Base-by-base conservation (phyloP, 495 filamentous ascomycete species). In the Penicillium robsamsonii region DNA sequence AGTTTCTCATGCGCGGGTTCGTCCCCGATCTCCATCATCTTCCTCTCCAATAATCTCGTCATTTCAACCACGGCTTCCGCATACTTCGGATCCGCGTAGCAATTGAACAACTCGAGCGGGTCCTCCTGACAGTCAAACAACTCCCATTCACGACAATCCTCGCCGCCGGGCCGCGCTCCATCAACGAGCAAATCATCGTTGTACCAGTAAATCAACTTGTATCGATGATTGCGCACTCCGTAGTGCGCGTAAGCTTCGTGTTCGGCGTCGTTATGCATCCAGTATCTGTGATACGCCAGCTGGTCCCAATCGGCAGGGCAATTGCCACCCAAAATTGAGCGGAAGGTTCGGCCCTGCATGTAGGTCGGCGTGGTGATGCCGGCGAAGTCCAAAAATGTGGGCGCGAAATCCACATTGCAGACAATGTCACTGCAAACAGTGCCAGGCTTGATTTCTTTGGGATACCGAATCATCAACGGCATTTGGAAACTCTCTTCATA, bases 201-300 rank as follows among this genome's bases (percentile, higher is more conserved):
- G 53, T 77, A 79, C 74, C 74, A 79, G 53, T 77, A 77, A 29
- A 77, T 79, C 22, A 79, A 49, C 63, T 77, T 79, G 53, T 77
- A 77, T 41, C 70, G 62, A 56, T 74, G 67, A 51, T 77, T 62
- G 1, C 75, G 58, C 27, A 77, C 65, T 6, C 72, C 74, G 55
- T 77, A 79, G 46, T 79, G 74, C 41, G 73, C 75, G 53, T 69
- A 65, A 5, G 69, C 69, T 29, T 72, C 62, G 53, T 77, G 73
- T 29, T 71, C 69, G 8, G 66, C 52, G 50, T 78, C 73, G n/a
- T 65, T 63, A 55, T 78, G 68, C 73, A 78, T 78, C 75, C 73
- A 78, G 53, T 76, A 78, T 5, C 75, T 66, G 46, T 78, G 73
- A 52, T 78, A 78, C 0, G 75, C 75, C 0, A 76, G 63, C 50